Evolutionary conservation across 805 yeast species (phyloP).

Genomic region (Saturnispora galanensis): DNA sequence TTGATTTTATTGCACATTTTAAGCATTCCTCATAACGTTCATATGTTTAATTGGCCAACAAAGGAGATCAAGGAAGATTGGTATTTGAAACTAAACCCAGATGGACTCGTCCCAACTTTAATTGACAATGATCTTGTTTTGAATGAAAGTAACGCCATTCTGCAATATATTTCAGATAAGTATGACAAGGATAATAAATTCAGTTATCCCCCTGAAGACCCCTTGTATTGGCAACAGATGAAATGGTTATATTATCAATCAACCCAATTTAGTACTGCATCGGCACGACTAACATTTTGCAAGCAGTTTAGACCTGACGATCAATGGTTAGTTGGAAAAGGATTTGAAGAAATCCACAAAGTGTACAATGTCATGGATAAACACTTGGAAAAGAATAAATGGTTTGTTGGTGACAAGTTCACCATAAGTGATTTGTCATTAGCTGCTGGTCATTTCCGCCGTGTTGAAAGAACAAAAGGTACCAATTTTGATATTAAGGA

Average conservation of each 20-base stretch:
- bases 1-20: slow-evolving; percentile 30
- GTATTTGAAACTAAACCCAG: slow-evolving; percentile 45
- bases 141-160: slow-evolving; percentile 45
- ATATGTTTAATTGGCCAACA: slow-evolving; percentile 10
- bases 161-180: slow-evolving; percentile 45
- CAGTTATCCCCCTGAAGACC: slow-evolving; percentile 29
- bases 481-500: neutral
- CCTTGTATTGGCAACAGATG: slow-evolving; percentile 37
- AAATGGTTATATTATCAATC: slow-evolving; percentile 30
- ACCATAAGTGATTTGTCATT: neutral
- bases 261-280: neutral
- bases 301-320: neutral
- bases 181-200: slow-evolving; percentile 43
- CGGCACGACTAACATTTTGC: neutral
- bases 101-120: slow-evolving; percentile 51
- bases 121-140: slow-evolving; percentile 31
- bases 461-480: neutral
- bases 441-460: neutral
- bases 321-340: neutral
- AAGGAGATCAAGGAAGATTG: slow-evolving; percentile 29
- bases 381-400: neutral
- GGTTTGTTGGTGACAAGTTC: neutral
- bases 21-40: slow-evolving; percentile 30
- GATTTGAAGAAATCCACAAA: neutral
- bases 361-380: neutral